phyloP scores from a whole-genome alignment of 192 early-diverging fungal genomes.

The Coemansia sp. region DNA sequence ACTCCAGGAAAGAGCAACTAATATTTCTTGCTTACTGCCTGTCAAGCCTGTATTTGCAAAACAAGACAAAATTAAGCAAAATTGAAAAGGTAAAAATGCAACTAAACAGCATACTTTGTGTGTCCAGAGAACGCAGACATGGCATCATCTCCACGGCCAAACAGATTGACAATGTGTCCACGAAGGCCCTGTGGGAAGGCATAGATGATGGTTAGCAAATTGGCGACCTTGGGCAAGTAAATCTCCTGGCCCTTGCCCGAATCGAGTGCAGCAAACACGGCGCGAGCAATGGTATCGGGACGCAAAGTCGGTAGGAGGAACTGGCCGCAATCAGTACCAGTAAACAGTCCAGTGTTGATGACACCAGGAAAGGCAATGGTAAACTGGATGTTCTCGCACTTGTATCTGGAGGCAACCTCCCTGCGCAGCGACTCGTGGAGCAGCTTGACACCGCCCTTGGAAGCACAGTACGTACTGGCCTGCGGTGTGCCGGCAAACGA shows the following conservation, averaged over 20 bases:
- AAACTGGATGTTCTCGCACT: conserved; percentile 60
- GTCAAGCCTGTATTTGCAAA: too few relatives aligned
- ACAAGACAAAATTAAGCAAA: too few relatives aligned
- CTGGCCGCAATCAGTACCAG: conserved; percentile 56
- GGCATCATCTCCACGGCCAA: conserved; percentile 21
- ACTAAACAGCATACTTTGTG: too few relatives aligned
- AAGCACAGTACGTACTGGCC: conserved; percentile 70
- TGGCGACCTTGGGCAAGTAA: conserved; percentile 24
- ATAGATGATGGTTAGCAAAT: conserved; percentile 13
- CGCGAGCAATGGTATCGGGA: conserved; percentile 56
- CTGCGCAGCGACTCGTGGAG: conserved; percentile 73
- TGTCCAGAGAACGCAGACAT: conserved; percentile 37
- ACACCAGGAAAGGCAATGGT: conserved; percentile 69
- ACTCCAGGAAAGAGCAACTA: too few relatives aligned
- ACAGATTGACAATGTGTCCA: conserved; percentile 10
- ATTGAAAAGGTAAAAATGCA: too few relatives aligned
- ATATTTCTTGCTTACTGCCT: too few relatives aligned
- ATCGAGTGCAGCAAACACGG: conserved; percentile 58
- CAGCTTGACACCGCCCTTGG: conserved; percentile 70
- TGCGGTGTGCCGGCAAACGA: conserved; percentile 51
- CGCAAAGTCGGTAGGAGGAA: conserved; percentile 64
- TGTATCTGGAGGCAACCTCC: conserved; percentile 64
- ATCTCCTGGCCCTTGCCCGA: conserved; percentile 52
- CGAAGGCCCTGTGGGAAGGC: conserved; percentile 15
- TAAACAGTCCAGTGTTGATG: conserved; percentile 71